Evolutionary conservation across 2,329 filamentous ascomycete genomes (phyloP).

Genomic region (Pseudopithomyces chartarum): DNA sequence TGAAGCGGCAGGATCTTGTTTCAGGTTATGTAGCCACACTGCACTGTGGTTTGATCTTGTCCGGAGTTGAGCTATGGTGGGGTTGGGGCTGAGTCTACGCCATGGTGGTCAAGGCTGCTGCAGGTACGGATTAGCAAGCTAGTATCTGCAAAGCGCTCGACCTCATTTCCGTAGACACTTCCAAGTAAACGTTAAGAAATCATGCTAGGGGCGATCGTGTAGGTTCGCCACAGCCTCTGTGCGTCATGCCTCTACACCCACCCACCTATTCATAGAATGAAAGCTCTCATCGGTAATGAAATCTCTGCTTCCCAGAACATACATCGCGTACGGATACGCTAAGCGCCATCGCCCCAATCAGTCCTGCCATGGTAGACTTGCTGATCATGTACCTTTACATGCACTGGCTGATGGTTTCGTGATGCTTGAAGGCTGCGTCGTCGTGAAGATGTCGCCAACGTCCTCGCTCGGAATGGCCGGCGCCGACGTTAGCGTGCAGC

Average conservation of each 20-base stretch:
- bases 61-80: conserved; percentile 7
- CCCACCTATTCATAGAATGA: conserved; percentile 4
- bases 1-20: not conserved
- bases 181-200: not conserved
- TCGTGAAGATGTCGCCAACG: not conserved
- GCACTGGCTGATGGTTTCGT: not conserved
- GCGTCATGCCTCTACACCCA: not conserved
- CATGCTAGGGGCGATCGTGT: not conserved
- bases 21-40: conserved; percentile 3
- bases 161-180: conserved; percentile 3
- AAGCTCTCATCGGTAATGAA: conserved; percentile 7
- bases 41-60: conserved; percentile 9
- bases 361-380: not conserved
- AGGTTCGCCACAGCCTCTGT: conserved; percentile 7
- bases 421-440: not conserved
- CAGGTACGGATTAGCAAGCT: conserved; percentile 9
- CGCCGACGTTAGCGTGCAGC: not conserved
- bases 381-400: not conserved
- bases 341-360: not conserved
- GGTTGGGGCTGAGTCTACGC: conserved; percentile 4
- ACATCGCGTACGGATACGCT: conserved; percentile 1
- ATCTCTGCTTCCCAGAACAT: not conserved
- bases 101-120: conserved; percentile 6
- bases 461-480: not conserved
- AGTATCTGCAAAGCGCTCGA: conserved; percentile 9